Evolutionary conservation across 2,329 filamentous ascomycete genomes (phyloP), one percentile per base, ranked within the genome.

Genomic region (Fonsecaea pedrosoi): DNA sequence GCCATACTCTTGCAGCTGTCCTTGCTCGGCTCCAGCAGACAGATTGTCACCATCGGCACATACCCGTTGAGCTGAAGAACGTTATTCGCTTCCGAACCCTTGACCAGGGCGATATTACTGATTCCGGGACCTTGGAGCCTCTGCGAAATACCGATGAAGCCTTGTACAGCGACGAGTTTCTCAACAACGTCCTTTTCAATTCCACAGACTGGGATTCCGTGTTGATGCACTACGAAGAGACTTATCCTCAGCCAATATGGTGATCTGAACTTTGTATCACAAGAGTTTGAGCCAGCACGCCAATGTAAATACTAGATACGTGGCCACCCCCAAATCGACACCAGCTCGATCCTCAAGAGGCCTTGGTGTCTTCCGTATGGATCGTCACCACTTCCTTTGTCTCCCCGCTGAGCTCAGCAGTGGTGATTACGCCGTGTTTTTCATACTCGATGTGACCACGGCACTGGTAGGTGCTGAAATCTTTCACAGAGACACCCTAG

Each of bases 371-470:
- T 10, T 50, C 45, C 9, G 45, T 25, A 50, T 50, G 45, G 45
- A 50, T 50, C 13, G 45, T 10, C 21, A 50, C 18, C 35, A 37
- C 55, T 30, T 58, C 55, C 25, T 25, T 25, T 21, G 35, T 58
- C n/a, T 38, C 35, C n/a, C 42, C 55, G 25, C 25, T 40, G 9
- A 58, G 55, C 35, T 58, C 55, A 30, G 38, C 55, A 25, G 55
- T 38, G 25, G 35, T 58, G 18, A 58, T 40, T 9, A 38, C 35
- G 21, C 55, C 55, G 35, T 37, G n/a, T 38, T n/a, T 38, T 25
- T 38, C 35, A 38, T 58, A 40, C 25, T 58, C 55, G 55, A 58
- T 25, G 25, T 58, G 55, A n/a, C 55, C 55, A 30, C 55, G 55
- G 35, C 55, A 58, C 18, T 37, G 35, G 35, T 58, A 58, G 12